phyloP scores from a whole-genome alignment of 2,329 filamentous ascomycete genomes.

The Rhinocladiella mackenziei region DNA sequence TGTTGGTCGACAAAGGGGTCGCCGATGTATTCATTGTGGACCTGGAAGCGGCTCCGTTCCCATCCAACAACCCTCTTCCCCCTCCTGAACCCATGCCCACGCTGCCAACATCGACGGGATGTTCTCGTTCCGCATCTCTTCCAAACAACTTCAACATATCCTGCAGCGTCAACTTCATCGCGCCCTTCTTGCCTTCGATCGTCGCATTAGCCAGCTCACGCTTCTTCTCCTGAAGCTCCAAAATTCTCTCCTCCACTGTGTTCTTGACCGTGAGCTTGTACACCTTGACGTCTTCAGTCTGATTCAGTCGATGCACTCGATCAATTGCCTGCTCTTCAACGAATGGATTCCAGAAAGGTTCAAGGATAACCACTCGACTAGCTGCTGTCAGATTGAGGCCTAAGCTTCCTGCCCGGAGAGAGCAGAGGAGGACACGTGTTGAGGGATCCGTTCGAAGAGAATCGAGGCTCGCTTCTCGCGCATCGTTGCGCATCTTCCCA shows the following conservation, averaged over 20 bases:
- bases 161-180: constrained; percentile 81
- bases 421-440: constrained; percentile 83
- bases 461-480: constrained; percentile 78
- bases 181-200: constrained; percentile 69
- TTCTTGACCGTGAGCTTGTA: constrained; percentile 87
- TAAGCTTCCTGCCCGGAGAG: constrained; percentile 85
- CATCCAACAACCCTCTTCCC: constrained; percentile 12
- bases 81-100: constrained; percentile 4
- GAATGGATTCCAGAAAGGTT: constrained; percentile 99
- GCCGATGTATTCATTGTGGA: not conserved
- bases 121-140: constrained; percentile 57
- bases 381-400: constrained; percentile 94
- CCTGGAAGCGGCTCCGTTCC: not conserved
- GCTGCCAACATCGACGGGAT: constrained; percentile 16
- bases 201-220: constrained; percentile 84
- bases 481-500: constrained; percentile 89
- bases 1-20: not conserved
- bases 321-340: constrained; percentile 99
- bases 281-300: constrained; percentile 89
- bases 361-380: constrained; percentile 86
- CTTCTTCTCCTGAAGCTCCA: constrained; percentile 93
- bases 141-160: constrained; percentile 91
- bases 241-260: constrained; percentile 88
- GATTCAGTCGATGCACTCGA: constrained; percentile 95
- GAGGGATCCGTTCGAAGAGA: constrained; percentile 68